Evolutionary conservation across 768 basidiomycete species (phyloP).

Genomic region (Termitomyces sp.): DNA sequence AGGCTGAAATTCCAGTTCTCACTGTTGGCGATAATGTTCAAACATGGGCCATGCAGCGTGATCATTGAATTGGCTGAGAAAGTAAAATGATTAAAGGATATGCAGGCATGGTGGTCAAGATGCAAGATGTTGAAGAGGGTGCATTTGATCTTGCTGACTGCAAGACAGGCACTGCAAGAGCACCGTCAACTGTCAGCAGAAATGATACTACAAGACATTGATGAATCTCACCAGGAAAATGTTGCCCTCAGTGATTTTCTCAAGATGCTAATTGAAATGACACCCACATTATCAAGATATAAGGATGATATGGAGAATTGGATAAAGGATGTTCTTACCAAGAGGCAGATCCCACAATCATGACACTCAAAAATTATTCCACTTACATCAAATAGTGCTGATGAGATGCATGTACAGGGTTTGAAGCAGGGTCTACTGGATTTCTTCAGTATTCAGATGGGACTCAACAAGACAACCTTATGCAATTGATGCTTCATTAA

Average conservation of each 20-base stretch:
- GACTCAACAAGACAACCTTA: too few species aligned
- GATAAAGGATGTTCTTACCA: slow-evolving; percentile 1
- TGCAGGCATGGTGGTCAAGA: slow-evolving; percentile 15
- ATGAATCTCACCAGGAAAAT: slow-evolving; percentile 13
- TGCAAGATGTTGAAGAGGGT: slow-evolving; percentile 15
- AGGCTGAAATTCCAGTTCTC: not conserved
- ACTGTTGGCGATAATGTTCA: slow-evolving; percentile 19
- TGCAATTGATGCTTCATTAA: too few species aligned
- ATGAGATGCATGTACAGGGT: too few species aligned
- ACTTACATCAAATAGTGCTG: too few species aligned
- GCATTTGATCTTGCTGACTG: slow-evolving; percentile 19
- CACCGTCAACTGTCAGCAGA: too few species aligned
- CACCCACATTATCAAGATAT: slow-evolving; percentile 13
- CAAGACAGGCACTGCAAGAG: too few species aligned
- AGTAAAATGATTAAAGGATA: slow-evolving; percentile 18
- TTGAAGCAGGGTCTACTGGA: slow-evolving; percentile 17
- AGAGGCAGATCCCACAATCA: slow-evolving; percentile 8
- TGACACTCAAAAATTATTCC: too few species aligned
- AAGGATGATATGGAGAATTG: slow-evolving; percentile 1
- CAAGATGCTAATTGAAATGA: slow-evolving; percentile 6
- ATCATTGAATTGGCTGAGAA: slow-evolving; percentile 14
- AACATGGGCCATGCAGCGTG: slow-evolving; percentile 8
- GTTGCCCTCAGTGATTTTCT: slow-evolving; percentile 12
- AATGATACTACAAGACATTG: slow-evolving; percentile 14
- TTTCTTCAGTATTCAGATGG: slow-evolving; percentile 13